phyloP scores from a whole-genome alignment of 768 basidiomycete genomes.

The Termitomyces sp. region DNA sequence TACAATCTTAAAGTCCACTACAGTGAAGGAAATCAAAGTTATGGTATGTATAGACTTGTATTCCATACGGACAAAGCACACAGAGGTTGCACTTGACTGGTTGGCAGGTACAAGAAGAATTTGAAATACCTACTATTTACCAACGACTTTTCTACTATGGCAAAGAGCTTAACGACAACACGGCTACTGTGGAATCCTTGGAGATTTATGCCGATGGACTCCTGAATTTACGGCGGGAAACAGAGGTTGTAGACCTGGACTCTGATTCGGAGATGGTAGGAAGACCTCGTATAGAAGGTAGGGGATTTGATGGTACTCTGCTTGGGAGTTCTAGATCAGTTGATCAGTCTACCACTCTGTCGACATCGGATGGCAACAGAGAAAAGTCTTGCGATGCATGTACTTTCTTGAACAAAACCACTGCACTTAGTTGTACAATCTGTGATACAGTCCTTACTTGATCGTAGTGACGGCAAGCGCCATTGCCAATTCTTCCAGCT shows the following conservation, averaged over 20 bases:
- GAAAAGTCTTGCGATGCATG: slow-evolving; percentile 46
- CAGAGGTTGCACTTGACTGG: slow-evolving; percentile 1
- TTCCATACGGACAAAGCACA: not conserved
- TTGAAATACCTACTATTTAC: slow-evolving; percentile 68
- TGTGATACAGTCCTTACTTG: slow-evolving; percentile 39
- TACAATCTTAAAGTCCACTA: slow-evolving; percentile 55
- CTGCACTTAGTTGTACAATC: slow-evolving; percentile 36
- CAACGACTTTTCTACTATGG: slow-evolving; percentile 64
- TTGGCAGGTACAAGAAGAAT: slow-evolving; percentile 51
- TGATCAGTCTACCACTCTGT: slow-evolving; percentile 4
- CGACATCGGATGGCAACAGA: slow-evolving; percentile 1
- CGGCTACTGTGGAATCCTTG: slow-evolving; percentile 49
- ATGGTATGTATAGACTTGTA: slow-evolving; percentile 37
- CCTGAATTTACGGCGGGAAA: slow-evolving; percentile 60
- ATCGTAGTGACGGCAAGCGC: not conserved
- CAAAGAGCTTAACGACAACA: slow-evolving; percentile 60
- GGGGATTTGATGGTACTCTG: slow-evolving; percentile 71
- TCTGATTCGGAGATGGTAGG: slow-evolving; percentile 49
- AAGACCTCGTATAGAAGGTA: slow-evolving; percentile 47
- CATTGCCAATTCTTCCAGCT: too few relatives aligned
- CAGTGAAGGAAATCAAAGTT: slow-evolving; percentile 75
- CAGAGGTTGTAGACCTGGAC: slow-evolving; percentile 51
- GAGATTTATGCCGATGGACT: slow-evolving; percentile 50
- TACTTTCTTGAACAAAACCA: slow-evolving; percentile 49
- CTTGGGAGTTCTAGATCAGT: slow-evolving; percentile 33